These are phyloP conservation scores for Auriscalpium vulgare DNA, from an alignment of 768 basidiomycete genomes.

Conservation along the genomic window DNA sequence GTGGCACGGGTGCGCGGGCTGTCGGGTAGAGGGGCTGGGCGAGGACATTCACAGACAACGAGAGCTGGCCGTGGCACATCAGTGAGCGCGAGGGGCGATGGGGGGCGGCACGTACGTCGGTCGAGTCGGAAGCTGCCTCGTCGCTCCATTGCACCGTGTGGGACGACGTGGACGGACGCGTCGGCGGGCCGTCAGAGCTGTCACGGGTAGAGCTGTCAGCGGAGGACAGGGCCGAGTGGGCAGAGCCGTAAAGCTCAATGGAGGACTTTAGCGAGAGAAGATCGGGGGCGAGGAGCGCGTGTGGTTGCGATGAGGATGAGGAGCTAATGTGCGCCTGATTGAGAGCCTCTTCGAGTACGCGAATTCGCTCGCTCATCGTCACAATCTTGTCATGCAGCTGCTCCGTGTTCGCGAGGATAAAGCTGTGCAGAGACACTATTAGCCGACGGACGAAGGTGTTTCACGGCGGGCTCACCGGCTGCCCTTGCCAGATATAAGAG, in stretches of 20 bases:
- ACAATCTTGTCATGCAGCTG: constrained; percentile 16
- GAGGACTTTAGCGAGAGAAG: neutral
- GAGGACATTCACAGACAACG: neutral
- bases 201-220: too few species aligned
- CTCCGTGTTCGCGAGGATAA: constrained; percentile 19
- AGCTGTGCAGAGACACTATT: neutral
- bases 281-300: neutral
- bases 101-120: too few species aligned
- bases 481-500: constrained; percentile 1
- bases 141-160: too few species aligned
- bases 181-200: too few species aligned
- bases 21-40: neutral
- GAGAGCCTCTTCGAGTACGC: constrained; percentile 11
- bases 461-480: neutral
- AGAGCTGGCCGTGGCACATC: neutral
- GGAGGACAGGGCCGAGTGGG: too few species aligned
- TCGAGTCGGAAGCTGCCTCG: too few species aligned
- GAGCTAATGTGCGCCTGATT: neutral
- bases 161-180: too few species aligned
- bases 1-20: neutral
- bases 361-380: constrained; percentile 14
- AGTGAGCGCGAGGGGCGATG: too few species aligned
- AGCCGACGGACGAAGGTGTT: too few species aligned
- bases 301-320: neutral
- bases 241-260: neutral